Base-by-base conservation (phyloP, 2,329 filamentous ascomycete genomes). In the Aspergillus uvarum region DNA sequence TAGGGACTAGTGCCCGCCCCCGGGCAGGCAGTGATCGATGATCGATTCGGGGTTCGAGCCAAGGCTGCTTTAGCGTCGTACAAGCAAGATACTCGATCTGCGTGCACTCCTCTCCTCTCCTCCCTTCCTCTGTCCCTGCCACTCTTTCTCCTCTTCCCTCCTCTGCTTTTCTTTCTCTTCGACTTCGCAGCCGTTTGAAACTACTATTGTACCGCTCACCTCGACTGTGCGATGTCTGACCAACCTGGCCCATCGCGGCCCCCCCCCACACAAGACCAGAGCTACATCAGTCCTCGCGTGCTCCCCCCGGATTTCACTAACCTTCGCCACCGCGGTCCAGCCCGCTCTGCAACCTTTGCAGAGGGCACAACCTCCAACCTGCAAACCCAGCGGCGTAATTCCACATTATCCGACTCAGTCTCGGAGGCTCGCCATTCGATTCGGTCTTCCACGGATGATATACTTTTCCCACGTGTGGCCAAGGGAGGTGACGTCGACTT, bases 371-470 rank as follows among this genome's bases (percentile, higher is more conserved):
- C 67, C 16, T 63, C 65, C 19, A 69, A 61, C 47, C 65, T 70
- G 48, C 70, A 73, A 26, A 71, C 73, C 54, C 83, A 85, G 29
- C 85, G 91, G 57, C 85, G 90, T 63, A 91, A 89, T 77, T 95
- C 91, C 38, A 87, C 87, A 51, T 85, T 96, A 63, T 95, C 91
- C 29, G 90, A 93, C 68, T 88, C 89, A 64, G 71, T 91, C 14
- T 86, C 82, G 59, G 89, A 91, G 74, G 87, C 87, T 47, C 85
- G 85, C 65, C 82, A 82, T 61, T 85, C 84, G 2, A 78, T 89
- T 49, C 83, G 83, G 51, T 85, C 85, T 2, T 90, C 89, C 21
- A 89, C 88, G 0, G 87, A 90, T 68, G 87, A 90, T 65, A 79
- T 95, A 26, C 78, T 94, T 7, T 79, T 85, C 29, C 82, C 80